Evolutionary conservation across 192 early-diverging fungal genomes (phyloP).

Genomic region (Mortierella claussenii): DNA sequence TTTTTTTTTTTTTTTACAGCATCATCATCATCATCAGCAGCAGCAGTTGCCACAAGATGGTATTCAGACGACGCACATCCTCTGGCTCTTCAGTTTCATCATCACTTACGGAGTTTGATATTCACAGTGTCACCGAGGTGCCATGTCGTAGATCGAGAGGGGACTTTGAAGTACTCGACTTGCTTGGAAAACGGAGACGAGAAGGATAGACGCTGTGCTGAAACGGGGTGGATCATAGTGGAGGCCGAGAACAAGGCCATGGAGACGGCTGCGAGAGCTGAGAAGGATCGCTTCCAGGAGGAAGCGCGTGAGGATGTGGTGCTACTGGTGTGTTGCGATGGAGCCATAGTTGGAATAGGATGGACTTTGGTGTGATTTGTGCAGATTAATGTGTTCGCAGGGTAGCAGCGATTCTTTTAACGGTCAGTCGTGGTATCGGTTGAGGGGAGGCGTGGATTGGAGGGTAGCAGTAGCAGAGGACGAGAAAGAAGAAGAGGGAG

Average conservation of each 20-base stretch:
- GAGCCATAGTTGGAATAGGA: not conserved
- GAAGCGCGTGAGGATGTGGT: not conserved
- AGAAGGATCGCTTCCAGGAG: not conserved
- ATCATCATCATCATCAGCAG: not conserved
- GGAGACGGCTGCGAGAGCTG: not conserved
- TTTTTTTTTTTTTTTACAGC: not conserved
- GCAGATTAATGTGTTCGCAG: not conserved
- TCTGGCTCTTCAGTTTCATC: too few relatives aligned
- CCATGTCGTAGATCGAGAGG: slow-evolving; percentile 3
- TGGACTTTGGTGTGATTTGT: not conserved
- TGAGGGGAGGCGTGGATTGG: not conserved
- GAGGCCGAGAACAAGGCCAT: not conserved
- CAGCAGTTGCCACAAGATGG: too few relatives aligned
- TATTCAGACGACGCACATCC: too few relatives aligned
- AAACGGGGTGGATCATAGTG: not conserved
- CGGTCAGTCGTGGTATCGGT: not conserved
- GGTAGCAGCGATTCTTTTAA: not conserved
- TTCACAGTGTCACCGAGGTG: slow-evolving; percentile 9
- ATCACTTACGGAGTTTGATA: slow-evolving; percentile 8
- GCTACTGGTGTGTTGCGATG: not conserved
- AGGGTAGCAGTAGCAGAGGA: not conserved
- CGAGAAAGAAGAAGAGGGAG: not conserved
- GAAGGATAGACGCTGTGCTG: too few relatives aligned
- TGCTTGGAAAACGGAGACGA: not conserved
- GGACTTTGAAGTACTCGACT: not conserved